phyloP scores from a whole-genome alignment of 306 rosid species.

The Lathyrus sativus region DNA sequence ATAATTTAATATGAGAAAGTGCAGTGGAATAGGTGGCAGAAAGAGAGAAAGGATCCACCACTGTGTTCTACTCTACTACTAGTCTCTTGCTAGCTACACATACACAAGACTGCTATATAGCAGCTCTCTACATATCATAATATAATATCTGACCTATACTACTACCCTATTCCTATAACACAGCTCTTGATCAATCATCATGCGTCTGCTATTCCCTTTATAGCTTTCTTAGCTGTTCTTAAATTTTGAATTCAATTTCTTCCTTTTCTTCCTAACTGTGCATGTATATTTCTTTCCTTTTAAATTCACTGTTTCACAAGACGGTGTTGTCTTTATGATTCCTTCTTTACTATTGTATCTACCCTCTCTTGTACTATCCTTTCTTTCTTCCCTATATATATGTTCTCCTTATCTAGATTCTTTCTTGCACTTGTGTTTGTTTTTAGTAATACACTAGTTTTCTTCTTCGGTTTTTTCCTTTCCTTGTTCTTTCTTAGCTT shows the following conservation, averaged over 20 bases:
- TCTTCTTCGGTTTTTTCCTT: background rate
- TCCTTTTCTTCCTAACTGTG: slow-evolving; percentile 10
- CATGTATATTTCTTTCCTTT: slow-evolving; percentile 39
- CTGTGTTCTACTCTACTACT: slow-evolving; percentile 36
- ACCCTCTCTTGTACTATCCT: slow-evolving; percentile 12
- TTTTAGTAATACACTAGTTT: background rate
- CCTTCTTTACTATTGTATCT: background rate
- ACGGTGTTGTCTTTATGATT: slow-evolving; percentile 33
- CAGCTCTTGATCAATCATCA: slow-evolving; percentile 38
- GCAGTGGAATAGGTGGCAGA: slow-evolving; percentile 1
- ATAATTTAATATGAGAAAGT: background rate
- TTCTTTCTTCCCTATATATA: slow-evolving; percentile 10
- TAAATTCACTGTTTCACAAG: slow-evolving; percentile 43
- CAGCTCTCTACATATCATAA: slow-evolving; percentile 8
- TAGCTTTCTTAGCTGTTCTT: slow-evolving; percentile 52
- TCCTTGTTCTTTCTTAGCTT: background rate
- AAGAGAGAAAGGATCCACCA: slow-evolving; percentile 16
- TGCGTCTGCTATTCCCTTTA: slow-evolving; percentile 39
- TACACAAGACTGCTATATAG: background rate
- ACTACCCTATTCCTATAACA: slow-evolving; percentile 27
- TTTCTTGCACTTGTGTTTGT: background rate
- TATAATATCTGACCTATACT: slow-evolving; percentile 46
- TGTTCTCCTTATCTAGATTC: background rate
- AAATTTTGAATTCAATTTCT: slow-evolving; percentile 9
- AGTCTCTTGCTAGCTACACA: slow-evolving; percentile 38